These are phyloP conservation scores for Metschnikowia matae DNA, from an alignment of 805 yeast genomes.

Conservation along the genomic window DNA sequence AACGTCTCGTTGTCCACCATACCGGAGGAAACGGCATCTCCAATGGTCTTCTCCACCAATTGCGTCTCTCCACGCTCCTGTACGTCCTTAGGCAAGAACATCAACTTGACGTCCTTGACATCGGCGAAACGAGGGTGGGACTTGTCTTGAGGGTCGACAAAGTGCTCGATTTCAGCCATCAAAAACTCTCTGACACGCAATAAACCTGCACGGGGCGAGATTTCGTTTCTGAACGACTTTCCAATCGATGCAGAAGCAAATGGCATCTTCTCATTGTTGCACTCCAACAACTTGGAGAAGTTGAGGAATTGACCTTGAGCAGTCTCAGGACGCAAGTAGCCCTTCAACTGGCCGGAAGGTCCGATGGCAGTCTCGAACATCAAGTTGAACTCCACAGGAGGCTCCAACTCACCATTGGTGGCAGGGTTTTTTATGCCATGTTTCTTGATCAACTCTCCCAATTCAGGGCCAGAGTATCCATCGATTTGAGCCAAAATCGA, in stretches of 20 bases:
- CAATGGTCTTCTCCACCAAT: constrained; percentile 62
- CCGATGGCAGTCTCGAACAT: constrained; percentile 99
- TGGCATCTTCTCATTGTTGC: constrained; percentile 95
- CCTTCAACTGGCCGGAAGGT: constrained; percentile 94
- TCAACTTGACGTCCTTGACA: constrained; percentile 66
- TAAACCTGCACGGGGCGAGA: constrained; percentile 96
- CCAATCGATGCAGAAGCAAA: constrained; percentile 99
- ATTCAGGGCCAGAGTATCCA: constrained; percentile 87
- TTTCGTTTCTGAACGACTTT: constrained; percentile 97
- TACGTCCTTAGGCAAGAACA: constrained; percentile 78
- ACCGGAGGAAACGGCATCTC: constrained; percentile 83
- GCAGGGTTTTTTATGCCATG: constrained; percentile 88
- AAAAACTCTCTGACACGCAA: constrained; percentile 97
- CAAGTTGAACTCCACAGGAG: constrained; percentile 92
- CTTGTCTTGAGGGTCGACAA: constrained; percentile 90
- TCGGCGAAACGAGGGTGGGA: constrained; percentile 74
- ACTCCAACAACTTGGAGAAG: constrained; percentile 88
- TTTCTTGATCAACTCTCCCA: constrained; percentile 83
- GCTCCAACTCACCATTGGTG: constrained; percentile 79
- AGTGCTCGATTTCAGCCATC: constrained; percentile 99
- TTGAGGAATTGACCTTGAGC: constrained; percentile 99
- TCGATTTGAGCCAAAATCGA: constrained; percentile 87
- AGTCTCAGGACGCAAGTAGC: constrained; percentile 96
- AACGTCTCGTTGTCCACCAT: constrained; percentile 95
- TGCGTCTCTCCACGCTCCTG: constrained; percentile 84